A percentile compares a stretch with the other conserved stretches of the same genome.
phyloP scores from a whole-genome alignment of 768 basidiomycete genomes.

The Rhizopogon rudus region DNA sequence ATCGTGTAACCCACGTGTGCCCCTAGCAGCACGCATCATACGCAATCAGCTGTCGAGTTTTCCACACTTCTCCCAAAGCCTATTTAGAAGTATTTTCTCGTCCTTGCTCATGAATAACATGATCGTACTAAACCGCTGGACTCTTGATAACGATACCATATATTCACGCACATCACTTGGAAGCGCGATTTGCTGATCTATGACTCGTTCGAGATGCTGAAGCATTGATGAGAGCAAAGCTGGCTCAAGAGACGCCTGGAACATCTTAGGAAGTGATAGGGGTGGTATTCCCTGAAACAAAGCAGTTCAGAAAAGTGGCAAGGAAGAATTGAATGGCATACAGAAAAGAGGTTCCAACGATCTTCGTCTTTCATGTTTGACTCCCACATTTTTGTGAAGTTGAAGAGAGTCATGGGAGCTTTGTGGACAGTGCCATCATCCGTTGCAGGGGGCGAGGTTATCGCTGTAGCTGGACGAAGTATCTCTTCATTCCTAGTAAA shows the following conservation, averaged over 20 bases:
- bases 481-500: slow-evolving; percentile 33
- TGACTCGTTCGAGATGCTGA: slow-evolving; percentile 36
- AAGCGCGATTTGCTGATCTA: slow-evolving; percentile 14
- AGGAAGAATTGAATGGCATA: slow-evolving; percentile 26
- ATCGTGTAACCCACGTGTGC: neutral
- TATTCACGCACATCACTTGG: slow-evolving; percentile 35
- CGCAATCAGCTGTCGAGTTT: neutral
- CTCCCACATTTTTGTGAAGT: slow-evolving; percentile 61
- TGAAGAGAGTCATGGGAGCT: slow-evolving; percentile 48
- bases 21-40: neutral
- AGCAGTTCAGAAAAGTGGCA: neutral
- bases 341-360: slow-evolving; percentile 56
- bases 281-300: slow-evolving; percentile 49
- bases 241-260: slow-evolving; percentile 69
- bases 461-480: neutral
- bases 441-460: slow-evolving; percentile 1
- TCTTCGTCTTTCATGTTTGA: slow-evolving; percentile 32
- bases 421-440: slow-evolving; percentile 9
- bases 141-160: slow-evolving; percentile 45
- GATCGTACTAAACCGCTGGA: slow-evolving; percentile 62
- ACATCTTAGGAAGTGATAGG: slow-evolving; percentile 50
- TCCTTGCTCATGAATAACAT: slow-evolving; percentile 52
- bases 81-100: slow-evolving; percentile 47
- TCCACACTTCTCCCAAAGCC: slow-evolving; percentile 40
- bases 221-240: slow-evolving; percentile 54